A percentile compares a stretch with the other conserved stretches of the same genome.
phyloP scores from a whole-genome alignment of 2,329 filamentous ascomycete genomes.

The Penicillium crustosum region DNA sequence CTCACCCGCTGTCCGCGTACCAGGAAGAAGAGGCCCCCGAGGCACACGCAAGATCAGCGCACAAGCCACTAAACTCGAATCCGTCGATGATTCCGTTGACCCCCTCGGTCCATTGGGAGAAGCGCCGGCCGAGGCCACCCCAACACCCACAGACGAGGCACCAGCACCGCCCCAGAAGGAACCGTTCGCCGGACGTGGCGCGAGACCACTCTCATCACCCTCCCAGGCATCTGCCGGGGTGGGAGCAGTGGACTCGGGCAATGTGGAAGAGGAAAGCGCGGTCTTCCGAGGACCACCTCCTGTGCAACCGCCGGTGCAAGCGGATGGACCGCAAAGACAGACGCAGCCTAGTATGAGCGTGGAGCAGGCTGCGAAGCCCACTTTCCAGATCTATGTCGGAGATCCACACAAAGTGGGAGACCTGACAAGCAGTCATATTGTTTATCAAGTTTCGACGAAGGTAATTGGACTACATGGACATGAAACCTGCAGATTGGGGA shows the following conservation, averaged over 20 bases:
- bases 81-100: slow-evolving; percentile 61
- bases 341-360: slow-evolving; percentile 79
- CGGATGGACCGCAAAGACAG: slow-evolving; percentile 50
- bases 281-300: slow-evolving; percentile 64
- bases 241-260: slow-evolving; percentile 63
- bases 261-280: slow-evolving; percentile 68
- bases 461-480: slow-evolving; percentile 48
- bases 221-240: slow-evolving; percentile 51
- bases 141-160: slow-evolving; percentile 52
- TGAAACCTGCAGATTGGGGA: background rate
- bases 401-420: slow-evolving; percentile 98
- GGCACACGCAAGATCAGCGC: slow-evolving; percentile 58
- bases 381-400: slow-evolving; percentile 85
- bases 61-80: slow-evolving; percentile 62
- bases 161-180: slow-evolving; percentile 63
- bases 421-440: slow-evolving; percentile 93
- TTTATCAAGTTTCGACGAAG: slow-evolving; percentile 93
- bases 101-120: slow-evolving; percentile 62
- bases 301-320: slow-evolving; percentile 52
- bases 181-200: slow-evolving; percentile 40
- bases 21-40: slow-evolving; percentile 52
- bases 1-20: slow-evolving; percentile 48
- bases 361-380: slow-evolving; percentile 90
- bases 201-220: slow-evolving; percentile 39
- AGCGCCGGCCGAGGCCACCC: slow-evolving; percentile 34